phyloP scores from a whole-genome alignment of 1,284 basidiomycete species.

The Ceratobasidium sp. region DNA sequence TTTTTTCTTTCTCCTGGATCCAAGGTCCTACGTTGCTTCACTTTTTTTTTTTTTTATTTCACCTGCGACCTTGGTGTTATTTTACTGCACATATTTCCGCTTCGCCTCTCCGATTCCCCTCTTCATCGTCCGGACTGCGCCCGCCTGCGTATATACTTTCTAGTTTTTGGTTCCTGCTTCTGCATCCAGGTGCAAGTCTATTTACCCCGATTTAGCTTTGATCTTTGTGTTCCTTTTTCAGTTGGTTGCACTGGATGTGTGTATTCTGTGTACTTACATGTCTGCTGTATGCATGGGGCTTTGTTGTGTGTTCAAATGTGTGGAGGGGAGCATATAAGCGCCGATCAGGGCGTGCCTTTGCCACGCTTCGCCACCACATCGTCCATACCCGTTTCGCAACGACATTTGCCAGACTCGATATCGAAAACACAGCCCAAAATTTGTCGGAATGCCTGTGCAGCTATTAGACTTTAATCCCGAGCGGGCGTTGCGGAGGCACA shows the following conservation, averaged over 20 bases:
- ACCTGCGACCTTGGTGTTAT: background rate
- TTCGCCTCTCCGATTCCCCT: background rate
- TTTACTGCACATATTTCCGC: slow-evolving; percentile 4
- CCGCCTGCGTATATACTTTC: slow-evolving; percentile 10
- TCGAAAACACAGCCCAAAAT: background rate
- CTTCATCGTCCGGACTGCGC: slow-evolving; percentile 5
- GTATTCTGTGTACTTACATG: slow-evolving; percentile 37
- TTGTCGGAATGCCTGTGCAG: background rate
- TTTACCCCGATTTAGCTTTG: background rate
- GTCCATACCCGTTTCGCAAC: background rate
- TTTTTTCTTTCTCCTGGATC: background rate
- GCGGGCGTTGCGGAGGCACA: slow-evolving; percentile 18
- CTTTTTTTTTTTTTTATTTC: background rate
- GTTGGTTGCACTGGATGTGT: slow-evolving; percentile 16
- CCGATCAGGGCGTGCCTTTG: background rate
- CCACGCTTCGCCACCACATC: background rate
- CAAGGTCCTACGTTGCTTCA: background rate
- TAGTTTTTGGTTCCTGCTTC: background rate
- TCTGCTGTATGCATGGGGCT: slow-evolving; percentile 6
- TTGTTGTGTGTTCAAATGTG: background rate
- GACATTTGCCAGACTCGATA: background rate
- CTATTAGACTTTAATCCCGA: background rate
- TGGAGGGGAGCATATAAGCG: background rate
- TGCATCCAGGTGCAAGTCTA: background rate
- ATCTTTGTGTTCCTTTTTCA: background rate